phyloP scores from a whole-genome alignment of 768 basidiomycete genomes.

The Russula virescens region DNA sequence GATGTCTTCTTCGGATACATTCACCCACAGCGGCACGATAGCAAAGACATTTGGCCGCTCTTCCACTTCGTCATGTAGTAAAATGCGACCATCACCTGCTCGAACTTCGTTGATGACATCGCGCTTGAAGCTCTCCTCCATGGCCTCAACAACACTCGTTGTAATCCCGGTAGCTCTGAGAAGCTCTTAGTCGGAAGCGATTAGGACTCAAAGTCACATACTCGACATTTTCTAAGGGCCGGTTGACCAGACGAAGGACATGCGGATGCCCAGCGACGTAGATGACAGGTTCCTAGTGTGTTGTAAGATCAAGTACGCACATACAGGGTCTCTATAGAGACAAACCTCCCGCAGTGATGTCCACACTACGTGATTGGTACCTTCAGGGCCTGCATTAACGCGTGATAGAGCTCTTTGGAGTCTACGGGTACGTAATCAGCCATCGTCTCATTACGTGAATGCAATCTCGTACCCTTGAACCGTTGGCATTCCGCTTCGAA shows the following conservation, averaged over 20 bases:
- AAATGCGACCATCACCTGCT: slow-evolving; percentile 63
- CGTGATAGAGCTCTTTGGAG: slow-evolving; percentile 70
- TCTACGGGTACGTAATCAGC: slow-evolving; percentile 35
- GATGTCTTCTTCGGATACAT: slow-evolving; percentile 71
- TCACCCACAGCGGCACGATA: slow-evolving; percentile 94
- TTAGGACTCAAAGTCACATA: slow-evolving; percentile 37
- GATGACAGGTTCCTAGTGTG: slow-evolving; percentile 80
- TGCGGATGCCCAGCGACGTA: slow-evolving; percentile 85
- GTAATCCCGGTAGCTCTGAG: slow-evolving; percentile 88
- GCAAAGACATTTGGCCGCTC: slow-evolving; percentile 85
- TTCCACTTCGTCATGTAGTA: slow-evolving; percentile 95
- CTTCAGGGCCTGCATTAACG: slow-evolving; percentile 77
- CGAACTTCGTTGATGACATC: slow-evolving; percentile 84
- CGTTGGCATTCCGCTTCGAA: slow-evolving; percentile 87
- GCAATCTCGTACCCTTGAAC: slow-evolving; percentile 60
- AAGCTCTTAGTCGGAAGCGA: neutral
- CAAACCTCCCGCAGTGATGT: slow-evolving; percentile 86
- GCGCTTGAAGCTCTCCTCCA: slow-evolving; percentile 83
- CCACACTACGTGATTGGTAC: slow-evolving; percentile 77
- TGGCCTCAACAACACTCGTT: slow-evolving; percentile 81
- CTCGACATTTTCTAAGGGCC: slow-evolving; percentile 93
- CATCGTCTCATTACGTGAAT: neutral
- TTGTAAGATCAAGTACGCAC: slow-evolving; percentile 13
- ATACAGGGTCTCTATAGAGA: slow-evolving; percentile 16
- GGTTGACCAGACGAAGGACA: slow-evolving; percentile 81